Evolutionary conservation across 768 basidiomycete species (phyloP).

Genomic region (Xerocomus brunneocitrinus): DNA sequence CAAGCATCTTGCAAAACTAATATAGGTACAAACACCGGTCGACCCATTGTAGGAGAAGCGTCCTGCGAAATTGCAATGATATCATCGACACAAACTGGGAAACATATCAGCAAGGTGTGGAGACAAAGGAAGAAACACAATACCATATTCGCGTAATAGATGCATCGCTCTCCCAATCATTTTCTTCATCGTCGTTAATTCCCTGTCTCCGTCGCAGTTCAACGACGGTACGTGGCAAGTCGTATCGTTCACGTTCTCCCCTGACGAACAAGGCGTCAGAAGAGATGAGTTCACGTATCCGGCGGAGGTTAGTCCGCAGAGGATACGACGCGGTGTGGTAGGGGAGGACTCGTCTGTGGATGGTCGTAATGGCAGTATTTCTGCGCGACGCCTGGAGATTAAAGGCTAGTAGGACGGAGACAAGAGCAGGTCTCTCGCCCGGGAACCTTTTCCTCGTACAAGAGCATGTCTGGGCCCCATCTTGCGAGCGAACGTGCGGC

Average conservation of each 20-base stretch:
- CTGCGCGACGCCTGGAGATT: too few species aligned
- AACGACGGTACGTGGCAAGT: constrained; percentile 38
- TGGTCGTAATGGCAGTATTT: too few species aligned
- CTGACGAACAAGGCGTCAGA: constrained; percentile 78
- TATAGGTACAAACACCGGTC: constrained; percentile 60
- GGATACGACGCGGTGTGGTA: constrained; percentile 27
- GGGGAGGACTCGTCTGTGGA: constrained; percentile 8
- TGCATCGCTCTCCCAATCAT: constrained; percentile 61
- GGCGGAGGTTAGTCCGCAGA: constrained; percentile 61
- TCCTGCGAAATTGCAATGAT: too few species aligned
- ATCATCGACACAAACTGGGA: too few species aligned
- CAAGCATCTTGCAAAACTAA: constrained; percentile 67
- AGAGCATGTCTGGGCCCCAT: constrained; percentile 81
- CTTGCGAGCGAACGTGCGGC: constrained; percentile 82
- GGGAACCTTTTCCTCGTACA: constrained; percentile 45
- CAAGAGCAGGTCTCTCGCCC: not conserved
- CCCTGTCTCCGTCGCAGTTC: constrained; percentile 63
- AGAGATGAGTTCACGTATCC: constrained; percentile 70
- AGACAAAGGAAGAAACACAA: constrained; percentile 7
- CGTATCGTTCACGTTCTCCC: constrained; percentile 44
- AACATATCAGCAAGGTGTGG: constrained; percentile 17
- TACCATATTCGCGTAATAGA: constrained; percentile 88
- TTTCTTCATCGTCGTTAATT: constrained; percentile 58
- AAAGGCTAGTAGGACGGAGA: too few species aligned
- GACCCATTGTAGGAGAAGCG: constrained; percentile 58